These are phyloP conservation scores for Linnemannia hyalina DNA, from an alignment of 192 early-diverging fungal genomes.

Conservation along the genomic window DNA sequence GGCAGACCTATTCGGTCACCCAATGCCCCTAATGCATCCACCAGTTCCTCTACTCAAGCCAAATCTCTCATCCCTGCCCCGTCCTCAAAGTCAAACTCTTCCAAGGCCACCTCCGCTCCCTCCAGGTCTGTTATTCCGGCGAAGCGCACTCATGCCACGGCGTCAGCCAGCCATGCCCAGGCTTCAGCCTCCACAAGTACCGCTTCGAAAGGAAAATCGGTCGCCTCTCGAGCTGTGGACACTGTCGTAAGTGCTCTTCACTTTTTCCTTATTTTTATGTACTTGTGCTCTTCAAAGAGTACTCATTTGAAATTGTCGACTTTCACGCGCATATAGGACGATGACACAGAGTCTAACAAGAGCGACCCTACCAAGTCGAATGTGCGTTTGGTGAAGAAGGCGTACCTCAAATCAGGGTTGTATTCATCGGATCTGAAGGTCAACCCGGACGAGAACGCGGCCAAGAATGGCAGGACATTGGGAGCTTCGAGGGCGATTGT, in stretches of 20 bases:
- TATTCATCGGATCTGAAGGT: conserved; percentile 57
- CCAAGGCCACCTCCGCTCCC: neutral
- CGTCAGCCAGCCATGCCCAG: neutral
- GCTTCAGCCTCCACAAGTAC: neutral
- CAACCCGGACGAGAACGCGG: conserved; percentile 16
- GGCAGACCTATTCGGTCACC: conserved; percentile 10
- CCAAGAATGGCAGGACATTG: conserved; percentile 4
- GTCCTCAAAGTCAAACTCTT: conserved; percentile 5
- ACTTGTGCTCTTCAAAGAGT: neutral
- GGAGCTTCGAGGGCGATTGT: conserved; percentile 1
- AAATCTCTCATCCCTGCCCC: neutral
- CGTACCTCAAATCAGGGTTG: conserved; percentile 58
- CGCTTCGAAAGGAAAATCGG: neutral
- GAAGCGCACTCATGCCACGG: conserved; percentile 5
- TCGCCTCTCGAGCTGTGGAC: neutral
- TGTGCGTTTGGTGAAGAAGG: conserved; percentile 36
- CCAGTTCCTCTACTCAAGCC: neutral
- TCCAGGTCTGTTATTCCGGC: neutral
- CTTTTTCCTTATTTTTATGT: neutral
- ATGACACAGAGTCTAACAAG: neutral
- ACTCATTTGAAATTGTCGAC: neutral
- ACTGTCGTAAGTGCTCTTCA: neutral
- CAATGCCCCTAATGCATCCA: neutral
- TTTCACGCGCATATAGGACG: conserved; percentile 6
- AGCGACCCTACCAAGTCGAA: neutral